Percentiles rank a stretch among this genome's conserved stretches.
phyloP scores from a whole-genome alignment of 192 early-diverging fungal species.

The Coemansia sp. region DNA sequence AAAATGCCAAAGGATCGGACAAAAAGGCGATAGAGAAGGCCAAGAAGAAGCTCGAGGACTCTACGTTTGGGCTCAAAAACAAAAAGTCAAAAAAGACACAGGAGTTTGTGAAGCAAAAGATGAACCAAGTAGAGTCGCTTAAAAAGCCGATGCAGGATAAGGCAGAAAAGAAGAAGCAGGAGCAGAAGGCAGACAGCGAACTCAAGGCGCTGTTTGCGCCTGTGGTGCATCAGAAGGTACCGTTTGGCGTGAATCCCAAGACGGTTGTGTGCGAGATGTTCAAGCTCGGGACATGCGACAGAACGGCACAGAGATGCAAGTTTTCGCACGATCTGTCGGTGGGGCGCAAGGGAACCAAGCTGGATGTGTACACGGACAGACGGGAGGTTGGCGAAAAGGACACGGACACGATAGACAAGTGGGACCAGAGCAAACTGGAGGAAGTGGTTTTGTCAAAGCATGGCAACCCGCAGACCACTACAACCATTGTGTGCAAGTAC shows the following conservation, averaged over 20 bases:
- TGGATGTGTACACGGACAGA: slow-evolving; percentile 91
- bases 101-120: slow-evolving; percentile 88
- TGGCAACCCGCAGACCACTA: slow-evolving; percentile 81
- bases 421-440: slow-evolving; percentile 93
- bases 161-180: slow-evolving; percentile 69
- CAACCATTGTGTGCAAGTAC: slow-evolving; percentile 97
- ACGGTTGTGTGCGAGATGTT: slow-evolving; percentile 90
- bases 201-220: slow-evolving; percentile 89
- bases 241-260: slow-evolving; percentile 97
- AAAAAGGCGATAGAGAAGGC: slow-evolving; percentile 63
- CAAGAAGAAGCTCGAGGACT: slow-evolving; percentile 90
- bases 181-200: slow-evolving; percentile 88
- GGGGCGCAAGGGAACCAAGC: slow-evolving; percentile 87
- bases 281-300: slow-evolving; percentile 88
- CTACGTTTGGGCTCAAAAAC: slow-evolving; percentile 98
- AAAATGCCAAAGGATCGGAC: slow-evolving; percentile 57
- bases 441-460: slow-evolving; percentile 83
- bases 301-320: slow-evolving; percentile 86
- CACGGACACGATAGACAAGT: slow-evolving; percentile 91
- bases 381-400: slow-evolving; percentile 59
- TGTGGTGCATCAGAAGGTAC: slow-evolving; percentile 88
- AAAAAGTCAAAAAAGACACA: slow-evolving; percentile 92
- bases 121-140: slow-evolving; percentile 71
- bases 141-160: slow-evolving; percentile 58
- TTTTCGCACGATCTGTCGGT: slow-evolving; percentile 94